Base-by-base conservation (phyloP, 768 basidiomycete genomes). In the Boletus rex-veris region DNA sequence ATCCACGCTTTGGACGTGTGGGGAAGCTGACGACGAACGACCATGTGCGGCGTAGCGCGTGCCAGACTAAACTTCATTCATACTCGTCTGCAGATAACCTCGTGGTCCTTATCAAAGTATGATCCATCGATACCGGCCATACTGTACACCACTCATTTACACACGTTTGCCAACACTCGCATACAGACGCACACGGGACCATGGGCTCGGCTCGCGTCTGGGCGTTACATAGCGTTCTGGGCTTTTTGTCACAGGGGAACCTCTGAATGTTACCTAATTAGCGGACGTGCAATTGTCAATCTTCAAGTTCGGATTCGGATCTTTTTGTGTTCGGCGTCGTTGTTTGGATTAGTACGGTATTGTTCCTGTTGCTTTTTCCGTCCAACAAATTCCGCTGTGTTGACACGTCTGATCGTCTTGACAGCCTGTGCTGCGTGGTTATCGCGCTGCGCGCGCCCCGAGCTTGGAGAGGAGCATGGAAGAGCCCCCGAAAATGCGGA, bases 41-140 rank as follows among this genome's bases (percentile, higher is more conserved):
- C n/a, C 47, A 5, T 19, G 45, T 24, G 33, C 14, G 21, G 45
- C 43, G 26, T n/a, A 18, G 21, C 16, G 45, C 45, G 15, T 50
- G 58, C 36, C 36, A 40, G 36, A 12, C 50, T 48, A 45, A 49
- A 45, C 46, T 15, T 10, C n/a, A 48, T 45, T 15, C 16, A 44
- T 21, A 16, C 15, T 21, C 8, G 11, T 16, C 15, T 24, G n/a
- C 50, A 45, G 52, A 44, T 49, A 40, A 46, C 52, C 52, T 61
- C 59, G 49, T 54, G 62, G 52, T 26, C 19, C 33, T 49, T 59
- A 64, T 64, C 62, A 40, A 36, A 61, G 59, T 21, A 35, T 50
- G 10, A 43, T 42, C 28, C 41, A 46, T 56, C 36, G 45, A 47
- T 54, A 14, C 19, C 16, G 40, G 6, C 4, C 37, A 19, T 28